Evolutionary conservation across 1,284 basidiomycete species (phyloP).

Genomic region (Meira nashicola): DNA sequence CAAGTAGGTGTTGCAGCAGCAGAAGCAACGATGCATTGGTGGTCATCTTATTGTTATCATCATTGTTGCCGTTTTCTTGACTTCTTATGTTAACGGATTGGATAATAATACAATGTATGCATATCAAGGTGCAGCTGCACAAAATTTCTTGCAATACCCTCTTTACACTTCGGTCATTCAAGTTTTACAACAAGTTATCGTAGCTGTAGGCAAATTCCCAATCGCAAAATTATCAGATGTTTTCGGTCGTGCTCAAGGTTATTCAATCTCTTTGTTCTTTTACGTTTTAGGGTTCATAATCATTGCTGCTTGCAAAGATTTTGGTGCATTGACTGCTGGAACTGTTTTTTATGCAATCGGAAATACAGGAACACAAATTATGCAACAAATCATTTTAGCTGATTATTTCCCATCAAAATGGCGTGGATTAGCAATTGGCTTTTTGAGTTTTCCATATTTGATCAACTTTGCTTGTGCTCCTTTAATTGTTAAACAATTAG

Average conservation of each 20-base stretch:
- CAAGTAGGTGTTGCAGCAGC: conserved; percentile 38
- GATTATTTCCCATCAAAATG: conserved; percentile 46
- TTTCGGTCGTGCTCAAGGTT: conserved; percentile 47
- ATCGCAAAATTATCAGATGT: conserved; percentile 51
- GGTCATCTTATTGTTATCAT: conserved; percentile 39
- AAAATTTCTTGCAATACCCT: conserved; percentile 19
- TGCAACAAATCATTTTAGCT: conserved; percentile 50
- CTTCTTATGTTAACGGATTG: conserved; percentile 36
- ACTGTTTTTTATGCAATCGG: conserved; percentile 46
- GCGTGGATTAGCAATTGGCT: conserved; percentile 42
- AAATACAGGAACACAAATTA: conserved; percentile 48
- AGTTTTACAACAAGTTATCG: conserved; percentile 43
- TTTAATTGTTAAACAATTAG: conserved; percentile 14
- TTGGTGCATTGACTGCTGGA: conserved; percentile 31
- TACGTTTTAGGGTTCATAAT: conserved; percentile 48
- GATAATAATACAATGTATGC: conserved; percentile 40
- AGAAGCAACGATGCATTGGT: conserved; percentile 34
- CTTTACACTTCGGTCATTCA: conserved; percentile 30
- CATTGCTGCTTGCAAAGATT: conserved; percentile 35
- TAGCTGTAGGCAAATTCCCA: conserved; percentile 49
- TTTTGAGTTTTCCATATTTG: conserved; percentile 43
- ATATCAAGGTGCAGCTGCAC: conserved; percentile 14
- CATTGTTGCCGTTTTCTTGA: conserved; percentile 35
- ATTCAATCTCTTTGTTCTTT: conserved; percentile 33
- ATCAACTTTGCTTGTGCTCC: conserved; percentile 44